Evolutionary conservation across 2,329 filamentous ascomycete species (phyloP).

Genomic region (Xylariaceae sp.): DNA sequence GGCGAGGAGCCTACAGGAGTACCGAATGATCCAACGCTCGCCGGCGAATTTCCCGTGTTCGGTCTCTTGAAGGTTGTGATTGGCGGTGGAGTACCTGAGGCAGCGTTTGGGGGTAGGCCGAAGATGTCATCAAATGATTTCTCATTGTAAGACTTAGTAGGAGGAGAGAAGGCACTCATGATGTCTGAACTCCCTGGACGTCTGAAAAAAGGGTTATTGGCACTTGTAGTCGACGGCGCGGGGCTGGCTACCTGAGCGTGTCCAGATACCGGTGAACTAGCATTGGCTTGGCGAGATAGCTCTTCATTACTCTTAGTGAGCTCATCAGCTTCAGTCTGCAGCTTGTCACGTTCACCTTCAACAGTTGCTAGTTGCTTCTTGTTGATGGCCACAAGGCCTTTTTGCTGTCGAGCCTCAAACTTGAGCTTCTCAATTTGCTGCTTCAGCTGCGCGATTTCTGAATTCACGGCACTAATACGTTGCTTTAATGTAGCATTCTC

Average conservation of each 20-base stretch:
- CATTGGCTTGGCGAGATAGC: slow-evolving; percentile 48
- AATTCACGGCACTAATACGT: slow-evolving; percentile 76
- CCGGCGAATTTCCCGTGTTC: slow-evolving; percentile 53
- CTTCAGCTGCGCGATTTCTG: slow-evolving; percentile 77
- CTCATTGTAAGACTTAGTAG: slow-evolving; percentile 47
- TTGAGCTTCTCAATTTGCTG: slow-evolving; percentile 91
- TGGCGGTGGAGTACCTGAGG: slow-evolving; percentile 46
- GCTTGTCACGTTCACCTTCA: slow-evolving; percentile 82
- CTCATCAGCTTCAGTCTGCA: slow-evolving; percentile 73
- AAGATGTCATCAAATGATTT: slow-evolving; percentile 84
- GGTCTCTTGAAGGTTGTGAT: slow-evolving; percentile 60
- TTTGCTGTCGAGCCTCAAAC: slow-evolving; percentile 88
- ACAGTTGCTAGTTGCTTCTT: slow-evolving; percentile 93
- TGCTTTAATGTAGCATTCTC: slow-evolving; percentile 86
- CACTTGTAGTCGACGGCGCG: slow-evolving; percentile 62
- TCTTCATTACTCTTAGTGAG: slow-evolving; percentile 61
- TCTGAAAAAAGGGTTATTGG: slow-evolving; percentile 94
- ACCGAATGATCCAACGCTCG: slow-evolving; percentile 49
- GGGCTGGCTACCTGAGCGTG: slow-evolving; percentile 63
- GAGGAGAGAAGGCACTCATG: slow-evolving; percentile 51
- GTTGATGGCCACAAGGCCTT: slow-evolving; percentile 94
- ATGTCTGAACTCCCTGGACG: slow-evolving; percentile 59
- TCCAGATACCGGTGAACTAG: slow-evolving; percentile 44
- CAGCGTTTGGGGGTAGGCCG: slow-evolving; percentile 46
- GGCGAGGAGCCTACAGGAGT: slow-evolving; percentile 58